These are phyloP conservation scores for Westerdykella ornata DNA, from an alignment of 2,329 filamentous ascomycete genomes.

Conservation along the genomic window DNA sequence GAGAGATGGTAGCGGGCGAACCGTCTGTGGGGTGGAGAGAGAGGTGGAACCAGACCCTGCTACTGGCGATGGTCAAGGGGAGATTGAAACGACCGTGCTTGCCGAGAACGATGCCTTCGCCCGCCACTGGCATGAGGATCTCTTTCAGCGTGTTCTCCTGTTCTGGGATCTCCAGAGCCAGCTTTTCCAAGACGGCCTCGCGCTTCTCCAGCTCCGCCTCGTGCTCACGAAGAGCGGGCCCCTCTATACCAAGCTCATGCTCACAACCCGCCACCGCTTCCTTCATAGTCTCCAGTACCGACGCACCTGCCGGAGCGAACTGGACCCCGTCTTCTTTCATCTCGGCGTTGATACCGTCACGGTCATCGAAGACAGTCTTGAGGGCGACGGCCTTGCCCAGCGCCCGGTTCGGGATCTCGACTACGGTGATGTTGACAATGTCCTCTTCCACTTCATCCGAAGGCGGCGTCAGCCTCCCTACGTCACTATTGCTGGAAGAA, in stretches of 20 bases:
- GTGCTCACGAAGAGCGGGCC: conserved; percentile 61
- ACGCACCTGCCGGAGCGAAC: conserved; percentile 66
- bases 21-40: conserved; percentile 89
- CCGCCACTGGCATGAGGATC: conserved; percentile 70
- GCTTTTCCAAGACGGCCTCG: conserved; percentile 77
- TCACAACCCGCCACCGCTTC: conserved; percentile 70
- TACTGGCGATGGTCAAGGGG: conserved; percentile 65
- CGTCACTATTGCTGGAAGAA: conserved; percentile 58
- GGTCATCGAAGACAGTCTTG: conserved; percentile 87
- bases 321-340: conserved; percentile 94
- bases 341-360: conserved; percentile 86
- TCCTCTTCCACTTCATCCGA: conserved; percentile 70
- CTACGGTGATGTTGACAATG: conserved; percentile 79
- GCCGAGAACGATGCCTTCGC: conserved; percentile 74
- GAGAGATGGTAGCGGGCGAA: conserved; percentile 65
- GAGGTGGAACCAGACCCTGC: conserved; percentile 91
- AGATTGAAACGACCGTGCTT: conserved; percentile 74
- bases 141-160: conserved; percentile 78
- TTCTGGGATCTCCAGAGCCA: conserved; percentile 72
- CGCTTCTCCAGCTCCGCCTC: conserved; percentile 75
- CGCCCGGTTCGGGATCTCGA: conserved; percentile 74
- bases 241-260: conserved; percentile 69
- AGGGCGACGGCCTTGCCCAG: conserved; percentile 85
- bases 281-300: conserved; percentile 81
- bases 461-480: conserved; percentile 55